These are phyloP conservation scores for Isabelozyma heimii DNA, from an alignment of 805 yeast genomes.

Conservation along the genomic window DNA sequence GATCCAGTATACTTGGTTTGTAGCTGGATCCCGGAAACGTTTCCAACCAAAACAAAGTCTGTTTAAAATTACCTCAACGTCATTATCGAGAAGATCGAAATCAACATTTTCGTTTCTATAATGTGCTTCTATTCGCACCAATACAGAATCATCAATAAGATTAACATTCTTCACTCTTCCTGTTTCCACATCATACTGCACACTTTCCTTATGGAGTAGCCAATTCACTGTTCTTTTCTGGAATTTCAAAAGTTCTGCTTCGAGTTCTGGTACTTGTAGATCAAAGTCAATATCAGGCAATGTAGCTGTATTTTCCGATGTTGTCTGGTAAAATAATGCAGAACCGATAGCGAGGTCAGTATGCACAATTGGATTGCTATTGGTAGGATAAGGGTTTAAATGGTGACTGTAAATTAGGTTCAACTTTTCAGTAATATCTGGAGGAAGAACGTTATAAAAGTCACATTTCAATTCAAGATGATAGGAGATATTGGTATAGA, in stretches of 20 bases:
- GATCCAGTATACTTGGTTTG: constrained; percentile 34
- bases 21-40: constrained; percentile 8
- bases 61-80: constrained; percentile 32
- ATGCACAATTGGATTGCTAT: too few relatives aligned
- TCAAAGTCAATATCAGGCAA: constrained; percentile 14
- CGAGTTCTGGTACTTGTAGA: constrained; percentile 41
- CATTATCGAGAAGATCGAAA: constrained; percentile 12
- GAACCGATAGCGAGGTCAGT: background rate
- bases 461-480: constrained; percentile 12
- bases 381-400: background rate
- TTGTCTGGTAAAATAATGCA: constrained; percentile 44
- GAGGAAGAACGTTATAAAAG: constrained; percentile 14
- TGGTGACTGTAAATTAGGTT: background rate
- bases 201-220: constrained; percentile 54
- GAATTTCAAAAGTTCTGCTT: constrained; percentile 43
- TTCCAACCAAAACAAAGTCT: constrained; percentile 55
- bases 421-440: constrained; percentile 13
- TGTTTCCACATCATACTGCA: constrained; percentile 23
- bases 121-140: background rate
- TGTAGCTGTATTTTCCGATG: constrained; percentile 43
- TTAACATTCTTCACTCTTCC: background rate
- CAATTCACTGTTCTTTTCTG: constrained; percentile 57
- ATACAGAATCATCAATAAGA: background rate
- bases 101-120: constrained; percentile 1
- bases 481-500: constrained; percentile 11